Evolutionary conservation across 179 eudicot genomes (phyloP).

Genomic region (Kewa caespitosa): DNA sequence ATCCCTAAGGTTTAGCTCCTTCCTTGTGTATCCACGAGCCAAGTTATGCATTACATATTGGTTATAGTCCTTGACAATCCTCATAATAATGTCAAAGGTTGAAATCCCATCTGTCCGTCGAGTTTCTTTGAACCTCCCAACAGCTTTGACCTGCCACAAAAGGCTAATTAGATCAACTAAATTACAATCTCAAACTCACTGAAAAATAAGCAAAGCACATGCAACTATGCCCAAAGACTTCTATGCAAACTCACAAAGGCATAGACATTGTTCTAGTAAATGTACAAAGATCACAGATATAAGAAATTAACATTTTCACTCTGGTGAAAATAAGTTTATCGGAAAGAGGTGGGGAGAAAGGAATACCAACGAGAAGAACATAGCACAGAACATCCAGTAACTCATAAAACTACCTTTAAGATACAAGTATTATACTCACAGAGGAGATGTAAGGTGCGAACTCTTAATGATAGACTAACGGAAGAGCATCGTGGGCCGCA

Average conservation of each 20-base stretch:
- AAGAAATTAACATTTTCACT: background rate
- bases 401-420: background rate
- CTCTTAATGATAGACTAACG: constrained; percentile 53
- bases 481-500: constrained; percentile 92
- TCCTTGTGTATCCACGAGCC: constrained; percentile 90
- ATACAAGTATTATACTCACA: background rate
- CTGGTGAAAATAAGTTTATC: too few species aligned
- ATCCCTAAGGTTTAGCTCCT: constrained; percentile 86
- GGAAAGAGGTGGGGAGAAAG: too few species aligned
- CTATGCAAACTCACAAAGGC: constrained; percentile 71
- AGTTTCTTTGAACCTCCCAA: constrained; percentile 82
- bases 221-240: background rate
- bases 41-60: constrained; percentile 93
- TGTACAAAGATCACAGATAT: constrained; percentile 26
- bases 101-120: constrained; percentile 92
- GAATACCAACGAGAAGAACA: background rate
- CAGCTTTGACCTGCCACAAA: constrained; percentile 69
- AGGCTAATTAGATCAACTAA: constrained; percentile 14
- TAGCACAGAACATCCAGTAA: background rate
- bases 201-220: constrained; percentile 7
- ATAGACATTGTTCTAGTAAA: constrained; percentile 91
- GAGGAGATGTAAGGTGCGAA: background rate
- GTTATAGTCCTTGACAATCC: constrained; percentile 89
- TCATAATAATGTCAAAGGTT: constrained; percentile 90
- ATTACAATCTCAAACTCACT: constrained; percentile 1